Evolutionary conservation across 2,329 filamentous ascomycete genomes (phyloP).

Genomic region (Cryoendolithus antarcticus): DNA sequence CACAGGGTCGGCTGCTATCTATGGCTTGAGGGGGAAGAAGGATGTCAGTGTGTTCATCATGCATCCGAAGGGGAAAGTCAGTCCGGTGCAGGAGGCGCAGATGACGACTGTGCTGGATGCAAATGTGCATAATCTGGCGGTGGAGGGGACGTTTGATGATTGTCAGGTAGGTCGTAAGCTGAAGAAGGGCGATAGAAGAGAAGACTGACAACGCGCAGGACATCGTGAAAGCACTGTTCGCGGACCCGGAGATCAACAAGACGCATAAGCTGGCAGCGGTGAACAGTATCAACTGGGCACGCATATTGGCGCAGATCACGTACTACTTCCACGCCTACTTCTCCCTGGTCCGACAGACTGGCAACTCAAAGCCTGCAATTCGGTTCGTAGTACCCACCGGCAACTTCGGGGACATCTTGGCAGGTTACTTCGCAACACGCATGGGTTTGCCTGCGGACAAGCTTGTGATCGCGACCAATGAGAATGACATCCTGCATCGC

Average conservation of each 20-base stretch:
- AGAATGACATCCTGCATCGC: slow-evolving; percentile 91
- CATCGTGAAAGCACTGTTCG: slow-evolving; percentile 87
- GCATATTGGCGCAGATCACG: slow-evolving; percentile 90
- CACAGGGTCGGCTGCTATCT: slow-evolving; percentile 90
- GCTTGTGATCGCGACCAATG: slow-evolving; percentile 86
- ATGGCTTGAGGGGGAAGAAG: slow-evolving; percentile 87
- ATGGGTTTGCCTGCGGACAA: slow-evolving; percentile 86
- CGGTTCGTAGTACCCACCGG: slow-evolving; percentile 87
- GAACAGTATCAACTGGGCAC: slow-evolving; percentile 93
- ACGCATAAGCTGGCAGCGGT: slow-evolving; percentile 79
- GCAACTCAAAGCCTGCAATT: slow-evolving; percentile 55
- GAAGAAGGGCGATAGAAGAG: background rate
- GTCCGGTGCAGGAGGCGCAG: slow-evolving; percentile 85
- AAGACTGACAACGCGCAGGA: slow-evolving; percentile 39
- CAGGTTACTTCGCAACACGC: slow-evolving; percentile 79
- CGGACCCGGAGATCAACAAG: slow-evolving; percentile 70
- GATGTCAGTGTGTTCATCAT: slow-evolving; percentile 95
- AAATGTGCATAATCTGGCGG: slow-evolving; percentile 86
- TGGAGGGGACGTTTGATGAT: slow-evolving; percentile 88
- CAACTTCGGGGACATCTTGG: slow-evolving; percentile 92
- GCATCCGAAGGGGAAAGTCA: slow-evolving; percentile 80
- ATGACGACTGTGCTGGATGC: slow-evolving; percentile 88
- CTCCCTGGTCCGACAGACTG: slow-evolving; percentile 49
- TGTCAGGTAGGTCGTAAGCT: slow-evolving; percentile 54
- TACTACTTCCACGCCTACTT: slow-evolving; percentile 98